Percentiles rank a stretch among this genome's conserved stretches.
Conservation (phyloP, 768 basidiomycete genomes). For the Asterophora parasitica region DNA sequence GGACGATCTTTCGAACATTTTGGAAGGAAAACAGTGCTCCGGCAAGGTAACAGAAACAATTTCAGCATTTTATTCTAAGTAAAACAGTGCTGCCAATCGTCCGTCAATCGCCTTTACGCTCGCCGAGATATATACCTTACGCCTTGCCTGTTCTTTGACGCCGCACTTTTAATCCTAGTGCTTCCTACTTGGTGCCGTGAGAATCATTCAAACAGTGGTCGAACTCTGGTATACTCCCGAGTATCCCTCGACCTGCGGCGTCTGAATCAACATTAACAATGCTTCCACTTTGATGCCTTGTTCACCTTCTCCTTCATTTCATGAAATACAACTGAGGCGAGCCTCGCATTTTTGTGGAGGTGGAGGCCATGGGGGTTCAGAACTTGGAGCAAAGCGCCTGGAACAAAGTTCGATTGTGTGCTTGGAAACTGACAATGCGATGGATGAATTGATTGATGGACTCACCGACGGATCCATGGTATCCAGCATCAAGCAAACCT, state of each 20-base stretch:
- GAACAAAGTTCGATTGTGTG: too few relatives aligned
- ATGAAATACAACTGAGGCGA: background rate
- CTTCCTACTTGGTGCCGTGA: too few relatives aligned
- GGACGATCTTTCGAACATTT: slow-evolving; percentile 25
- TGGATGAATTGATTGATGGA: too few relatives aligned
- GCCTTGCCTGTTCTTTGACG: too few relatives aligned
- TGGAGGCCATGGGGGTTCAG: background rate
- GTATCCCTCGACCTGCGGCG: too few relatives aligned
- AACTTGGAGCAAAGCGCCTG: background rate
- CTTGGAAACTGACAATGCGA: too few relatives aligned
- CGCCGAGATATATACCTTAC: background rate
- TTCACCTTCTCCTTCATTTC: background rate
- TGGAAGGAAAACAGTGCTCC: slow-evolving; percentile 51
- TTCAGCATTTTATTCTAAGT: slow-evolving; percentile 52
- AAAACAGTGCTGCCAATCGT: background rate
- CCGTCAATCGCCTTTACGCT: background rate
- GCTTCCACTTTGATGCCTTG: background rate
- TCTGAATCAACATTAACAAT: too few relatives aligned
- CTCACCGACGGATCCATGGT: slow-evolving; percentile 1
- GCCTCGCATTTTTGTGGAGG: background rate
- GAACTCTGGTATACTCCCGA: too few relatives aligned
- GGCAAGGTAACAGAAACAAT: slow-evolving; percentile 76
- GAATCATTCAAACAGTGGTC: too few relatives aligned
- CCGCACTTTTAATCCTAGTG: too few relatives aligned
- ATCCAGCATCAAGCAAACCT: background rate